Base-by-base conservation (phyloP, 176 grass and related monocot genomes). In the Chrysopogon serrulatus region DNA sequence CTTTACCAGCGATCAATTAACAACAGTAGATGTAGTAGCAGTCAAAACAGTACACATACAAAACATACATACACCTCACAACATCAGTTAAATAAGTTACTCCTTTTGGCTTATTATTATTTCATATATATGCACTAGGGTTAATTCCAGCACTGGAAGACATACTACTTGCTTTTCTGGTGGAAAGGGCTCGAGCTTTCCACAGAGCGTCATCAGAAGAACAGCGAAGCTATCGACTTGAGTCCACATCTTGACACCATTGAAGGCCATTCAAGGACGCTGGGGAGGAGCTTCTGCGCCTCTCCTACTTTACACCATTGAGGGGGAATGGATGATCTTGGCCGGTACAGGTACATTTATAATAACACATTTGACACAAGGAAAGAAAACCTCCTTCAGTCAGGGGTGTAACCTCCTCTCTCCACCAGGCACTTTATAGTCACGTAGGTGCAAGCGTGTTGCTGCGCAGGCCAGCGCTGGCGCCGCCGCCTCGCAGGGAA, bases 401-500 rank as follows among this genome's bases (percentile, higher is more conserved):
- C 30, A 85, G 62, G 76, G 35, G 3, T 2, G 19, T 59, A 14
- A 26, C 47, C 53, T 43, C 18, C 4, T 18, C 60, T 7, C 9
- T 28, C 26, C 26, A 30, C 54, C 15, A 13, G 15, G 27, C 53
- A 23, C 41, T 66, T 27, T 61, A 21, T 2, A 24, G 78, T 73
- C 77, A 80, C 5, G 78, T 79, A 42, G 90, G 87, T 68, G 92
- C 82, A 12, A 95, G 92, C 7, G 92, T 91, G 66, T 87, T 95
- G 49, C 84, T 84, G 60, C 73, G 82, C 33, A 95, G 51, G 70
- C 23, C 90, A 11, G 88, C 74, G 2, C 26, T 90, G 42, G 87
- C 74, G 2, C 92, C 95, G 0, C 87, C 84, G 2, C 95, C 95
- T 95, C 90, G 89, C 37, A 98, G 76, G 51, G 92, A 95, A 71